Conservation (phyloP, 495 filamentous ascomycete species). For the Hypoxylon intermedium region DNA sequence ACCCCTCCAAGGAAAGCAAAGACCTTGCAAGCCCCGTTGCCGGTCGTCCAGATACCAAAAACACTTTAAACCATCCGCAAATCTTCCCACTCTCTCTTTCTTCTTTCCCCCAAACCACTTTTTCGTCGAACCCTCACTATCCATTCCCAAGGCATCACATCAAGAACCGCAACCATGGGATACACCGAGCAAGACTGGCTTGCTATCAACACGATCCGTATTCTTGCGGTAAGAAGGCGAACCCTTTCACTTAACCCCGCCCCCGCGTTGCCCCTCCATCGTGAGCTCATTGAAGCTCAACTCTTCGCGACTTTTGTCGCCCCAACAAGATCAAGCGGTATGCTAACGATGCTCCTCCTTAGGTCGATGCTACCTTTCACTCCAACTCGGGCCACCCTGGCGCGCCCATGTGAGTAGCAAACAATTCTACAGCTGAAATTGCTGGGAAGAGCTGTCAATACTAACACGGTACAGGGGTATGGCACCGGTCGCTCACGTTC, state of each 20-base stretch:
- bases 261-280: constrained; percentile 53
- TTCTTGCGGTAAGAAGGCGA: constrained; percentile 80
- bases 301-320: not conserved
- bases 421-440: not conserved
- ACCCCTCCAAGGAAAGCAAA: constrained; percentile 8
- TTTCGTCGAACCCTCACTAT: constrained; percentile 12
- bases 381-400: constrained; percentile 98
- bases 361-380: constrained; percentile 97
- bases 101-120: constrained; percentile 38
- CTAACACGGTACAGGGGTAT: constrained; percentile 69
- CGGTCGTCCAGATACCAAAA: constrained; percentile 21
- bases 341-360: constrained; percentile 41
- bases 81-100: constrained; percentile 43
- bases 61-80: constrained; percentile 28
- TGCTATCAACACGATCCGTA: constrained; percentile 96
- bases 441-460: constrained; percentile 30
- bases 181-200: constrained; percentile 84
- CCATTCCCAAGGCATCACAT: constrained; percentile 32
- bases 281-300: constrained; percentile 28
- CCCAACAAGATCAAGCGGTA: not conserved
- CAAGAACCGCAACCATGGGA: constrained; percentile 74
- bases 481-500: constrained; percentile 95
- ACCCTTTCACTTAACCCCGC: constrained; percentile 46
- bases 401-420: constrained; percentile 77
- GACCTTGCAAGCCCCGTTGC: constrained; percentile 27